Evolutionary conservation across 225 moss, liverwort and hornwort genomes (phyloP), one percentile per base, ranked within the genome.

Genomic region (Lunularia cruciata): DNA sequence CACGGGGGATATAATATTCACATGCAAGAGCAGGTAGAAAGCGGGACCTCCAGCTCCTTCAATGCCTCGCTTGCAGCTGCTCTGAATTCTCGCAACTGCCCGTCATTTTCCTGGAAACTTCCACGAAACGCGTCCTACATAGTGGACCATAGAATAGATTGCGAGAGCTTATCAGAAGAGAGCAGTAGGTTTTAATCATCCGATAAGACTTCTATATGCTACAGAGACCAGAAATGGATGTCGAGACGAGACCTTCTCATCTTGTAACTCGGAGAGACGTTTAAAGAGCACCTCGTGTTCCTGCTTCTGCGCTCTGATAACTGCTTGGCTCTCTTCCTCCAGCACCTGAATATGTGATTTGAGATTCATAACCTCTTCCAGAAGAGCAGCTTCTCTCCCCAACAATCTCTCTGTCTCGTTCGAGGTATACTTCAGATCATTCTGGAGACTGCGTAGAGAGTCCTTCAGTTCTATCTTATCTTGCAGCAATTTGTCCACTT

Each of bases 41-140:
- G 30, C 38, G 66, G 67, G 51, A 91, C 94, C 81, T 94, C 84
- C 73, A 83, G 57, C 19, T 94, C 85, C 16, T 60, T 57, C 51
- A 74, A 55, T 16, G 76, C 79, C 22, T 85, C 87, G 20, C 68
- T 66, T 70, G 84, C 61, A 22, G 70, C 63, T 61, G 62, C 72
- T 64, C 75, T 73, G 68, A 68, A 81, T 55, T 76, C 72, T 57
- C 72, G 53, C 65, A 91, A 71, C 71, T 86, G 82, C 39, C 59
- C 47, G 25, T 86, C 87, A 77, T 63, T 73, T 36, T 63, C 60
- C 38, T 54, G 78, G 71, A 84, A 71, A 57, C 34, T 84, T 27
- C 47, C 75, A 33, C 79, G 67, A 72, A 88, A 42, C 7, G 32
- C 60, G 67, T 64, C 74, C 94, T 94, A 83, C 37, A 46, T 22